Base-by-base conservation (phyloP, 2,329 filamentous ascomycete species). In the Talaromyces funiculosus region DNA sequence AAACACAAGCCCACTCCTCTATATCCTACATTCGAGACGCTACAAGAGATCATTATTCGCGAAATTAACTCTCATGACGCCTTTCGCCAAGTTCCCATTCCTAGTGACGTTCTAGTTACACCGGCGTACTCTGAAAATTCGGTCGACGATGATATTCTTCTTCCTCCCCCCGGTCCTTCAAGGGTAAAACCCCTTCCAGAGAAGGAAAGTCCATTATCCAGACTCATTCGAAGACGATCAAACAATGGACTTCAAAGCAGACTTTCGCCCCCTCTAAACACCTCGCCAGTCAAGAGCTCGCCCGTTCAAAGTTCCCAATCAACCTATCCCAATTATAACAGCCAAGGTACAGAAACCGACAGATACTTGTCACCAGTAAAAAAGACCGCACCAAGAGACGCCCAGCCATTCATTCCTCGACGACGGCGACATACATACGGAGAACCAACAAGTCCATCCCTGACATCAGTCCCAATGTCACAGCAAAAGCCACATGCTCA, bases 11-110 rank as follows among this genome's bases (percentile, higher is more conserved):
- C 68, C 7, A 70, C 65, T n/a, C 63, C 71, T 1, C 67, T 73
- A 47, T 47, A 55, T 40, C 71, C 75, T 14, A 75, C 73, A 1
- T 75, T 74, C 57, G 75, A 78, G 62, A 73, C 71, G 4, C 64
- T 78, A 14, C 74, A 78, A 61, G 75, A 78, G 66, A 70, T 75
- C 16, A 78, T 78, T 40, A 67, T 78, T 33, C 73, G 75, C 9
- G 75, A 78, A 60, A 75, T 78, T 55, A 78, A 78, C 58, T 77
- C 73, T 3, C 75, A 77, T 53, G 75, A 77, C 58, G 75, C 75
- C 12, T 77, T 78, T 61, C 71, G 67, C 29, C 67, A 66, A 16
- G 68, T 76, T 0, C 71, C 73, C 35, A 54, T 70, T 45, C 71
- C 73, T 14, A 64, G 63, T n/a, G 73, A 72, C 1, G 69, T 71